A percentile compares a stretch with the other conserved stretches of the same genome.
phyloP scores from a whole-genome alignment of 2,329 filamentous ascomycete species.

The Fusarium nematophilum region DNA sequence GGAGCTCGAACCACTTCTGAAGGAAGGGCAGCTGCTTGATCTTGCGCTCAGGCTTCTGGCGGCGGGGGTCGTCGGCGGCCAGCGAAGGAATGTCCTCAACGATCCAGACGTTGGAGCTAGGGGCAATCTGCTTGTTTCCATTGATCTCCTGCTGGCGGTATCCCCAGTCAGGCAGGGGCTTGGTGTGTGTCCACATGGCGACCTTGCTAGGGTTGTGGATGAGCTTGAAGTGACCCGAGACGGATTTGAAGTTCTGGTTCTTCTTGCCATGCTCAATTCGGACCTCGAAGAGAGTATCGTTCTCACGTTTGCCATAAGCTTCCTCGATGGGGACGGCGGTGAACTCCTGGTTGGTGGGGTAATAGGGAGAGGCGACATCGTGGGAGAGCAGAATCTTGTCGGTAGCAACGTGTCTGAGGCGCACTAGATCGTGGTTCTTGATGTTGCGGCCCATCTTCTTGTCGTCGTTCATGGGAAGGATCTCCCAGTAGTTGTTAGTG shows the following conservation, averaged over 20 bases:
- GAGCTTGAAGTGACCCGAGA: slow-evolving; percentile 94
- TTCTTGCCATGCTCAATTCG: slow-evolving; percentile 87
- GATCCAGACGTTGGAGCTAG: slow-evolving; percentile 93
- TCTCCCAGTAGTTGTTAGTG: slow-evolving; percentile 98
- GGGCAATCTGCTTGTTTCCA: slow-evolving; percentile 93
- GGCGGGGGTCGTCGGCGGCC: slow-evolving; percentile 75
- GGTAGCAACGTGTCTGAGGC: slow-evolving; percentile 87
- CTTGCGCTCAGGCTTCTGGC: slow-evolving; percentile 79
- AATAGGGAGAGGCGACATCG: slow-evolving; percentile 96
- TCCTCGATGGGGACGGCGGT: slow-evolving; percentile 82
- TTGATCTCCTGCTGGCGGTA: slow-evolving; percentile 99
- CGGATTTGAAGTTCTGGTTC: slow-evolving; percentile 86
- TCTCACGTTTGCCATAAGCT: slow-evolving; percentile 77
- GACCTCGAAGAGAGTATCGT: slow-evolving; percentile 94
- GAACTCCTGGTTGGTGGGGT: slow-evolving; percentile 98
- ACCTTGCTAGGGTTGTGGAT: slow-evolving; percentile 95
- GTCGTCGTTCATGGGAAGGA: slow-evolving; percentile 76
- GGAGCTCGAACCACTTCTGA: slow-evolving; percentile 94
- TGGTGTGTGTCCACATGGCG: slow-evolving; percentile 98
- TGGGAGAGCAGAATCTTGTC: slow-evolving; percentile 90
- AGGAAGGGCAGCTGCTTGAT: slow-evolving; percentile 89
- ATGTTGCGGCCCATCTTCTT: slow-evolving; percentile 72
- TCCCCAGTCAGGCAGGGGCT: slow-evolving; percentile 95
- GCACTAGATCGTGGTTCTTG: slow-evolving; percentile 85
- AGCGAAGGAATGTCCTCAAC: slow-evolving; percentile 92